Conservation (phyloP, 2,329 filamentous ascomycete species). For the Beauveria medogensis region DNA sequence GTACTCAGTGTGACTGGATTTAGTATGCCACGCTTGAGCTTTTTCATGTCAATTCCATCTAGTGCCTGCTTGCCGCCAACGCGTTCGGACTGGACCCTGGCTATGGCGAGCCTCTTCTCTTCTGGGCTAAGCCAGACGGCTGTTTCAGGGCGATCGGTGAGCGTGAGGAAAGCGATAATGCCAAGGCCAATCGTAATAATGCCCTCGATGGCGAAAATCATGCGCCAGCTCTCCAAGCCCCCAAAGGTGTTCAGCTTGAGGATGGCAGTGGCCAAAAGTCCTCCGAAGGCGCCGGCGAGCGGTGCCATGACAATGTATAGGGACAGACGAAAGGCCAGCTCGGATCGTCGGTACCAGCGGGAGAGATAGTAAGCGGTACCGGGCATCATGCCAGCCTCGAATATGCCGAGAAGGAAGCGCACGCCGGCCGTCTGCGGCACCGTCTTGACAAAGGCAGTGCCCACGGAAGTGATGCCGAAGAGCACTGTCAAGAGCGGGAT, state of each 20-base stretch:
- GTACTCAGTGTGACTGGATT: conserved; percentile 52
- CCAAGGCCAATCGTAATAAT: conserved; percentile 47
- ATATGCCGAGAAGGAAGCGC: conserved; percentile 58
- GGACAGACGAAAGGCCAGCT: conserved; percentile 58
- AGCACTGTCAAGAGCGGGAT: conserved; percentile 53
- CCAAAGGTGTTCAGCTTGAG: conserved; percentile 53
- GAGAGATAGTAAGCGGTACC: conserved; percentile 68
- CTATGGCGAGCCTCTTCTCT: conserved; percentile 59
- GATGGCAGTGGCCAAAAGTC: conserved; percentile 57
- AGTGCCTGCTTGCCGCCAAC: conserved; percentile 54
- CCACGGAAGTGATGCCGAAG: conserved; percentile 57
- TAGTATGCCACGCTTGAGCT: conserved; percentile 54
- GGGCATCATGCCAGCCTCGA: conserved; percentile 67
- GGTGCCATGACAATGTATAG: conserved; percentile 65
- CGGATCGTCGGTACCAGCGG: conserved; percentile 62
- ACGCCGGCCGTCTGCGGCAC: conserved; percentile 47
- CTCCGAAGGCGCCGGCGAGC: conserved; percentile 63
- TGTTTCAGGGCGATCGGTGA: conserved; percentile 62
- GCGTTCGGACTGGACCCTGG: conserved; percentile 61
- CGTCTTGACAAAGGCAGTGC: conserved; percentile 56
- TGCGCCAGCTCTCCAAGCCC: conserved; percentile 50
- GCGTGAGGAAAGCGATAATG: conserved; percentile 53
- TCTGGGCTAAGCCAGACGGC: conserved; percentile 57
- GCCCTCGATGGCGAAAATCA: conserved; percentile 65
- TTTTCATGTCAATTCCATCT: conserved; percentile 52